Conservation (phyloP, 1,139 yeast species). For the Yamadazyma conglobata region DNA sequence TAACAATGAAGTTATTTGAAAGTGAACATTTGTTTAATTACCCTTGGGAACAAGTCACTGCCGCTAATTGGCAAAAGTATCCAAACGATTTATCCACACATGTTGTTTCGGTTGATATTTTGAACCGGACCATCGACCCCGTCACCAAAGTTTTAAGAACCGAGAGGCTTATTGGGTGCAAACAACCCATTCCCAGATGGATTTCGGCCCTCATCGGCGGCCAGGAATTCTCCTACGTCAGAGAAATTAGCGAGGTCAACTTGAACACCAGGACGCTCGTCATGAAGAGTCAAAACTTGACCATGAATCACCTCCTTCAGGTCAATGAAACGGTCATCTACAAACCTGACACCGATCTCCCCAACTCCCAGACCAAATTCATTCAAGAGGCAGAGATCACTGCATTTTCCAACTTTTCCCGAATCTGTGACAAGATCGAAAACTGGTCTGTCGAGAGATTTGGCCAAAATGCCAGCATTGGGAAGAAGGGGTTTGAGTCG, state of each 20-base stretch:
- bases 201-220: constrained; percentile 71
- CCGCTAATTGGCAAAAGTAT: constrained; percentile 96
- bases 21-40: constrained; percentile 68
- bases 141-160: constrained; percentile 60
- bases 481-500: constrained; percentile 78
- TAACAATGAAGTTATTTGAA: constrained; percentile 70
- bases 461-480: constrained; percentile 79
- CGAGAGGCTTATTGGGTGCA: constrained; percentile 85
- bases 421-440: constrained; percentile 78
- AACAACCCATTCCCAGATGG: constrained; percentile 88
- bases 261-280: constrained; percentile 59
- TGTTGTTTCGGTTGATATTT: constrained; percentile 91
- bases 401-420: constrained; percentile 70
- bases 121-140: constrained; percentile 65
- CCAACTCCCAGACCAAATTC: constrained; percentile 55
- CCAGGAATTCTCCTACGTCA: constrained; percentile 68
- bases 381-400: constrained; percentile 84
- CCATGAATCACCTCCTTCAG: constrained; percentile 70
- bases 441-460: constrained; percentile 91
- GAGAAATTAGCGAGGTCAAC: constrained; percentile 88
- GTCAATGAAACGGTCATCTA: constrained; percentile 87
- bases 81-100: constrained; percentile 91
- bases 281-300: constrained; percentile 82
- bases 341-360: constrained; percentile 58
- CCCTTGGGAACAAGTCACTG: constrained; percentile 92